Base-by-base conservation (phyloP, 1,284 basidiomycete species). In the Cutaneotrichosporon mucoides region DNA sequence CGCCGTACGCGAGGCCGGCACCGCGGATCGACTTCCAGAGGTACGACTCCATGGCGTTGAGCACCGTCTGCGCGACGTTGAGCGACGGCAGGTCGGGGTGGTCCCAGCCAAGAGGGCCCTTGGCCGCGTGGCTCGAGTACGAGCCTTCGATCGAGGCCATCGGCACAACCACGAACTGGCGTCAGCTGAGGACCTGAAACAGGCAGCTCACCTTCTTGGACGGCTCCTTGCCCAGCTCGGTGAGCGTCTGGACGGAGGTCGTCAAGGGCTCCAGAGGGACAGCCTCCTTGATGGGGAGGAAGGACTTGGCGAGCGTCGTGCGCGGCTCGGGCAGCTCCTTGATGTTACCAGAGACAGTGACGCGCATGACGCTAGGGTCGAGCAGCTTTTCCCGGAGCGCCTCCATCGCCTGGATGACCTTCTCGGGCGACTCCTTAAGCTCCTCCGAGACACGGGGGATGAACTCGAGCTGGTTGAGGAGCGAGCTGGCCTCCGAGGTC, bases 121-220 rank as follows among this genome's bases (percentile, higher is more conserved):
- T 90, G 0, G 90, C 84, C 11, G 86, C 87, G 72, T 95, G 89
- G 34, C 83, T 85, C 12, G 87, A 88, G 76, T 88, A 99, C 8
- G 90, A 89, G 68, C 91, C 94, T 79, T 99, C 96, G 66, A 98
- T 96, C 4, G 92, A 92, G 0, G 93, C 88, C 66, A 99, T 82
- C 60, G 90, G 86, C 73, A 94, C 88, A 43, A 99, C 83, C 42
- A 92, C 82, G 16, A 89, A 90, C 86, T 92, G 24, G n/a, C 10
- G 34, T 53, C 13, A 47, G 45, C 33, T 34, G 10, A 24, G 24
- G n/a, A n/a, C 50, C n/a, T 13, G 2, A 7, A 10, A 57, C 73
- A 59, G 5, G 2, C 2, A 34, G 34, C 51, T 34, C 57, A 89
- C 89, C 81, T 87, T 89, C 72, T 83, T 85, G 9, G 82, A 73